Conservation (phyloP, 257 asterid species). For the Fraxinus cuspidata region DNA sequence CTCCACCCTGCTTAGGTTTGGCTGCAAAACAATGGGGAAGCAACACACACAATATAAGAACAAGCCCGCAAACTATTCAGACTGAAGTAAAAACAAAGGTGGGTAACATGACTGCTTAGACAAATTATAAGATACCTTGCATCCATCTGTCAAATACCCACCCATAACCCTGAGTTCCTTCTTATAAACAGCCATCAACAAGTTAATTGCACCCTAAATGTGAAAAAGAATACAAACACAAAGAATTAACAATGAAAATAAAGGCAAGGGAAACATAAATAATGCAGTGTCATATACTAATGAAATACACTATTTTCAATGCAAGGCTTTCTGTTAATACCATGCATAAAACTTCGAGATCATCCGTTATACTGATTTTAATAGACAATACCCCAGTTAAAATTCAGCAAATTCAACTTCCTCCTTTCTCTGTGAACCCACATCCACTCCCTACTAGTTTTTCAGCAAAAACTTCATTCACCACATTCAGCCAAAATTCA, state of each 20-base stretch:
- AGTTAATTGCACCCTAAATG: slow-evolving; percentile 89
- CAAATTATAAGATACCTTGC: slow-evolving; percentile 61
- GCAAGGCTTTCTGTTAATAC: background rate
- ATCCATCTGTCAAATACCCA: slow-evolving; percentile 80
- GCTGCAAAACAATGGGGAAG: slow-evolving; percentile 49
- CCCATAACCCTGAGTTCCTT: slow-evolving; percentile 80
- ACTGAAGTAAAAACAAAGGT: slow-evolving; percentile 8
- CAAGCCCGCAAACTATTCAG: slow-evolving; percentile 16
- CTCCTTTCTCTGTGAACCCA: slow-evolving; percentile 10
- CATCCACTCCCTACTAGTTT: background rate
- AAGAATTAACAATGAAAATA: slow-evolving; percentile 17
- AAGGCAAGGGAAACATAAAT: background rate
- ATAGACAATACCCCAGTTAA: slow-evolving; percentile 9
- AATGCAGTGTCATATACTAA: slow-evolving; percentile 11
- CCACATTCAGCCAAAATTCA: background rate
- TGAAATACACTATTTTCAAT: background rate
- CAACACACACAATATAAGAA: slow-evolving; percentile 9
- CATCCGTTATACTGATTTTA: background rate
- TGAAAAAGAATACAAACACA: slow-evolving; percentile 20
- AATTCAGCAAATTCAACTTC: slow-evolving; percentile 11
- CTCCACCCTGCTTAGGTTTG: slow-evolving; percentile 77
- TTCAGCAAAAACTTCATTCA: slow-evolving; percentile 7
- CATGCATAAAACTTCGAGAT: background rate
- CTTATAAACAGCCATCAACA: slow-evolving; percentile 91
- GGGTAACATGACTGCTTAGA: slow-evolving; percentile 13